These are phyloP conservation scores for Chytriomyces sp. DNA, from an alignment of 192 early-diverging fungal species.

Conservation along the genomic window DNA sequence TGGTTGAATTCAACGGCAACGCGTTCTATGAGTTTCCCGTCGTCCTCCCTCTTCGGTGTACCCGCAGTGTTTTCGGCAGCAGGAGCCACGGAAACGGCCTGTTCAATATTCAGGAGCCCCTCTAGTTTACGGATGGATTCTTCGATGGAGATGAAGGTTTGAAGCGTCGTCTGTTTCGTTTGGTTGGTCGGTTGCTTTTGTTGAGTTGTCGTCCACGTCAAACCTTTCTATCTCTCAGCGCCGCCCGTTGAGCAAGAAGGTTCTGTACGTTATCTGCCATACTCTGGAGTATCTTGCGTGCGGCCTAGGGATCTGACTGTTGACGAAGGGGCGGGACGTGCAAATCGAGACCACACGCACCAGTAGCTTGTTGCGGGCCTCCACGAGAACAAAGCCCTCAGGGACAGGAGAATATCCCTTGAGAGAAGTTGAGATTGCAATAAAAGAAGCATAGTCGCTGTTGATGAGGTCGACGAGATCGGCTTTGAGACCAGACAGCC, in stretches of 20 bases:
- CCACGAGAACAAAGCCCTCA: conserved; percentile 60
- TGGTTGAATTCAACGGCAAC: conserved; percentile 87
- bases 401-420: conserved; percentile 50
- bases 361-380: conserved; percentile 61
- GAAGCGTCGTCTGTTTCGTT: conserved; percentile 54
- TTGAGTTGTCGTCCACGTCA: background rate
- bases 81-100: conserved; percentile 16
- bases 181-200: background rate
- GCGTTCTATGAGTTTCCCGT: conserved; percentile 75
- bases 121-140: conserved; percentile 81
- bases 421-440: conserved; percentile 76
- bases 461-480: conserved; percentile 81
- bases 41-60: background rate
- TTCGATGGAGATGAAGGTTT: conserved; percentile 73
- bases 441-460: conserved; percentile 77
- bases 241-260: conserved; percentile 61
- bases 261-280: conserved; percentile 60
- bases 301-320: conserved; percentile 43
- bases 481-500: conserved; percentile 64
- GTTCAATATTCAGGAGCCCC: conserved; percentile 59
- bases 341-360: conserved; percentile 46
- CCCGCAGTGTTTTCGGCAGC: background rate
- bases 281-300: conserved; percentile 49
- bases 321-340: background rate
- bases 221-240: conserved; percentile 74